Conservation (phyloP, 108 stramenopile genomes). For the Stephanodiscus minutulus region DNA sequence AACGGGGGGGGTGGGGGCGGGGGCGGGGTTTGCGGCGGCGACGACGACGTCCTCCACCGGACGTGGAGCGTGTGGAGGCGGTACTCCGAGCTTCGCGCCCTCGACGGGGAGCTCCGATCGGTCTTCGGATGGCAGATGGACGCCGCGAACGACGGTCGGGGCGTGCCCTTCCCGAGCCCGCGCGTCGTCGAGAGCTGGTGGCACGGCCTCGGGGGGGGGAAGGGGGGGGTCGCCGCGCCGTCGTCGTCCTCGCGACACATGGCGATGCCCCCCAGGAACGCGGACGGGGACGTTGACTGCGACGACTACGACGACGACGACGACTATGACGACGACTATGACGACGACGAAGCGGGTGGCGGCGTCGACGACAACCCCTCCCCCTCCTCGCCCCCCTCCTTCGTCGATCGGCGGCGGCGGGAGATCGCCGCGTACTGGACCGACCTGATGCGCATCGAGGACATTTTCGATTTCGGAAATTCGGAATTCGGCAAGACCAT, state of each 20-base stretch:
- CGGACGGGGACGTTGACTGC: background rate
- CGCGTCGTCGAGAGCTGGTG: slow-evolving; percentile 35
- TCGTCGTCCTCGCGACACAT: too few relatives aligned
- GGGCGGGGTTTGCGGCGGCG: background rate
- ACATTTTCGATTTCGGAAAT: slow-evolving; percentile 48
- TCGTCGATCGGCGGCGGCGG: slow-evolving; percentile 35
- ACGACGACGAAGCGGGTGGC: background rate
- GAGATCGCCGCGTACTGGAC: slow-evolving; percentile 42
- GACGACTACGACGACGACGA: background rate
- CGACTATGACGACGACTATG: background rate
- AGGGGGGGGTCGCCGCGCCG: background rate
- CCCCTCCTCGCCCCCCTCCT: slow-evolving; percentile 20
- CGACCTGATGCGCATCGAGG: slow-evolving; percentile 36
- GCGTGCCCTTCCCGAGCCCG: slow-evolving; percentile 29
- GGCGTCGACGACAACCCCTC: background rate
- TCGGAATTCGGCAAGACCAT: slow-evolving; percentile 25
- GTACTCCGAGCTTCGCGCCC: slow-evolving; percentile 31
- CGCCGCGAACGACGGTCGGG: slow-evolving; percentile 30
- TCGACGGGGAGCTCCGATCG: slow-evolving; percentile 32
- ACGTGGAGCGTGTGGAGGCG: slow-evolving; percentile 47
- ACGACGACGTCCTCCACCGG: slow-evolving; percentile 4
- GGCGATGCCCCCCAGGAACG: too few relatives aligned
- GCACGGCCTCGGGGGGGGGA: slow-evolving; percentile 18
- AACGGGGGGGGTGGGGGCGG: background rate
- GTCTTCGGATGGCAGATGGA: slow-evolving; percentile 50